Conservation (phyloP, 2,329 filamentous ascomycete species). For the Alternaria sp. region DNA sequence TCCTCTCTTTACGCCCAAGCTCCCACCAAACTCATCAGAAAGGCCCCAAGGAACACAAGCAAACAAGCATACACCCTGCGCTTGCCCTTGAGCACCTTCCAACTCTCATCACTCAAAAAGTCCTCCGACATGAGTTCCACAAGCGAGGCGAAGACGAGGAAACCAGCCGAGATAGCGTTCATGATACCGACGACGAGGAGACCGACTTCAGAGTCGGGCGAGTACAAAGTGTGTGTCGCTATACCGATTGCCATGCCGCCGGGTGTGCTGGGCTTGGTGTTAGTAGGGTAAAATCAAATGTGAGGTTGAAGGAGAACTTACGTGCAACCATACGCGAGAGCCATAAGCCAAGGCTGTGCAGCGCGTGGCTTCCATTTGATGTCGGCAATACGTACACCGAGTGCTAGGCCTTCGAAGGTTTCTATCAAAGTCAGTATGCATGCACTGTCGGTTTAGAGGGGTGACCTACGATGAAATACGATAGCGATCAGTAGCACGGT, state of each 20-base stretch:
- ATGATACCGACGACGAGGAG: constrained; percentile 84
- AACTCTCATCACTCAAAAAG: constrained; percentile 78
- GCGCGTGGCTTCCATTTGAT: constrained; percentile 59
- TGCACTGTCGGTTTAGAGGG: neutral
- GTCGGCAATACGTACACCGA: constrained; percentile 83
- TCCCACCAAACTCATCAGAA: constrained; percentile 74
- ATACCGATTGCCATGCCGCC: constrained; percentile 84
- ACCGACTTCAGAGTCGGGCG: constrained; percentile 76
- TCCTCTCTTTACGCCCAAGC: constrained; percentile 66
- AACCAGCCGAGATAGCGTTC: constrained; percentile 82
- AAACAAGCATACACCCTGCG: constrained; percentile 68
- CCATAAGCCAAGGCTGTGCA: constrained; percentile 70
- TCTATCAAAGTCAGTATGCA: constrained; percentile 47
- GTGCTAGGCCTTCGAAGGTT: constrained; percentile 85
- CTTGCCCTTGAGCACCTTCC: constrained; percentile 68
- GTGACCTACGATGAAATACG: constrained; percentile 59
- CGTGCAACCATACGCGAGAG: constrained; percentile 71
- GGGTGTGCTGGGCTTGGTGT: constrained; percentile 69
- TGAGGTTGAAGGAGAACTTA: neutral
- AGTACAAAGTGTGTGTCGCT: constrained; percentile 78
- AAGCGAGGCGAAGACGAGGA: constrained; percentile 81
- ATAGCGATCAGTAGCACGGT: constrained; percentile 65
- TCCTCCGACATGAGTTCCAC: constrained; percentile 87
- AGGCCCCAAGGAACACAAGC: constrained; percentile 68
- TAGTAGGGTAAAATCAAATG: too few relatives aligned